phyloP scores from a whole-genome alignment of 495 filamentous ascomycete species.

The Penicillium lividum region DNA sequence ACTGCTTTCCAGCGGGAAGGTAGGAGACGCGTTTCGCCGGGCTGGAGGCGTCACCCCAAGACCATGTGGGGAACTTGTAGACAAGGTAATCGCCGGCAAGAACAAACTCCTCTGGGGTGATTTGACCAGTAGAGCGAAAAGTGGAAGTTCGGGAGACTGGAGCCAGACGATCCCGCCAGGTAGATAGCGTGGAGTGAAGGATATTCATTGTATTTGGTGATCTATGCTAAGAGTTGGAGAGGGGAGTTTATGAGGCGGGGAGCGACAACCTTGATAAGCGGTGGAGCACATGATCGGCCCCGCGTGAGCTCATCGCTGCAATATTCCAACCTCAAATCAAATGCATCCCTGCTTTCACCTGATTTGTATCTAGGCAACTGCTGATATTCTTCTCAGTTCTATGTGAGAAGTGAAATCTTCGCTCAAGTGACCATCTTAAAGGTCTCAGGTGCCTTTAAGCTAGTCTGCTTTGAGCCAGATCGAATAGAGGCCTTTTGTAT shows the following conservation, averaged over 20 bases:
- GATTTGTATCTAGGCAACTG: constrained; percentile 1
- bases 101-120: constrained; percentile 97
- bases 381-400: background rate
- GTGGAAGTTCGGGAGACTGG: constrained; percentile 87
- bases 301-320: constrained; percentile 26
- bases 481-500: background rate
- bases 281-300: constrained; percentile 39
- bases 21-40: constrained; percentile 74
- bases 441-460: background rate
- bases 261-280: constrained; percentile 27
- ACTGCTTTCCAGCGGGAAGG: constrained; percentile 91
- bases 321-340: background rate
- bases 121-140: constrained; percentile 89
- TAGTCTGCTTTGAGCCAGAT: background rate
- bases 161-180: constrained; percentile 84
- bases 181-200: constrained; percentile 80
- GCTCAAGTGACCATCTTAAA: background rate
- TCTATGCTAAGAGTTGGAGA: constrained; percentile 15
- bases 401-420: background rate
- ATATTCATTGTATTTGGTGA: constrained; percentile 48
- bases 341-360: constrained; percentile 7
- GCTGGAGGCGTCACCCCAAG: constrained; percentile 87
- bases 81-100: constrained; percentile 96
- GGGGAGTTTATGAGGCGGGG: constrained; percentile 14
- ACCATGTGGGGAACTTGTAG: constrained; percentile 99